Conservation (phyloP, 2,329 filamentous ascomycete species). For the Colletotrichum musicola region DNA sequence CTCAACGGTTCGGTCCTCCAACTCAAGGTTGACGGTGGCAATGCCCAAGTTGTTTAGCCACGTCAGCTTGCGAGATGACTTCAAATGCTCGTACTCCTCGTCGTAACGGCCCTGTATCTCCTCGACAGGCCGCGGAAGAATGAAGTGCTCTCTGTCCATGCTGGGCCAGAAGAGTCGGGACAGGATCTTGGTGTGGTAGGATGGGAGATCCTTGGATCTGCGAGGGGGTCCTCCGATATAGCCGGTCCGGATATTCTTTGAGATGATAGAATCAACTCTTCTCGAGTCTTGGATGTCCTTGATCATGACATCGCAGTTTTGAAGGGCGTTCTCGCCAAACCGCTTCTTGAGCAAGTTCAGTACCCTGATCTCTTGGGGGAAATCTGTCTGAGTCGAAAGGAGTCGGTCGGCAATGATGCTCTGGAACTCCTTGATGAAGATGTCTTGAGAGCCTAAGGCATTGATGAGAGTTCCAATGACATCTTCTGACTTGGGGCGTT, state of each 20-base stretch:
- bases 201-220: conserved; percentile 44
- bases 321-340: conserved; percentile 86
- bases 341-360: conserved; percentile 89
- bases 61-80: conserved; percentile 85
- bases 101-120: conserved; percentile 79
- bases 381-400: conserved; percentile 73
- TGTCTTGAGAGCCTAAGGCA: conserved; percentile 88
- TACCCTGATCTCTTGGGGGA: conserved; percentile 84
- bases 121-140: conserved; percentile 69
- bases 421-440: conserved; percentile 95
- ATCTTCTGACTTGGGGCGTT: conserved; percentile 88
- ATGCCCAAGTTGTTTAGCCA: conserved; percentile 89
- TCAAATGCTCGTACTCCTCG: conserved; percentile 81
- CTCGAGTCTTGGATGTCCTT: conserved; percentile 89
- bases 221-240: conserved; percentile 39
- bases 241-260: conserved; percentile 52
- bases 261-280: conserved; percentile 77
- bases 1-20: conserved; percentile 81
- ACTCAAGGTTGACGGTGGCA: conserved; percentile 82
- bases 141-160: conserved; percentile 77
- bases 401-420: conserved; percentile 88
- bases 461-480: conserved; percentile 91
- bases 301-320: conserved; percentile 98
- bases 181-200: conserved; percentile 85
- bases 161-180: conserved; percentile 95